A percentile compares a stretch with the other conserved stretches of the same genome.
Conservation (phyloP, 2,329 filamentous ascomycete species). For the Exophiala aquamarina region DNA sequence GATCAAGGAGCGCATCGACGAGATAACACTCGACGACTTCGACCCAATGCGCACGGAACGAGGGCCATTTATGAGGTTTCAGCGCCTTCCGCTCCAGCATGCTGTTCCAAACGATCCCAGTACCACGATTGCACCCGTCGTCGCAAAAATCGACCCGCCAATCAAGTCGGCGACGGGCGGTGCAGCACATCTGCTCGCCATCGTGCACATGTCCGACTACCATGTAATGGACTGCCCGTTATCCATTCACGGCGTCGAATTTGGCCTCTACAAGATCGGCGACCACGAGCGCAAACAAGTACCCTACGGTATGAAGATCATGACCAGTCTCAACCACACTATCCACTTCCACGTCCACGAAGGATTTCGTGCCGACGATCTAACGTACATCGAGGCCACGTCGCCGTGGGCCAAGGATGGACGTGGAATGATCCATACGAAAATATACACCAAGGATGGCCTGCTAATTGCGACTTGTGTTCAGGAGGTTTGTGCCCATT, state of each 20-base stretch:
- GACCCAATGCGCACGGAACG: slow-evolving; percentile 8
- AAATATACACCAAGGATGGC: slow-evolving; percentile 23
- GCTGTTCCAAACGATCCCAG: slow-evolving; percentile 11
- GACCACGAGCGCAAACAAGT: slow-evolving; percentile 15
- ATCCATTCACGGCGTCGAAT: slow-evolving; percentile 14
- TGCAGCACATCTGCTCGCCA: slow-evolving; percentile 20
- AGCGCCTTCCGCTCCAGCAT: slow-evolving; percentile 24
- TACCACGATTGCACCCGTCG: slow-evolving; percentile 19
- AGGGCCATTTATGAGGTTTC: slow-evolving; percentile 28
- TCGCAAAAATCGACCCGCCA: slow-evolving; percentile 23
- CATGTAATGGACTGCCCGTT: slow-evolving; percentile 26
- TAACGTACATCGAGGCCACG: slow-evolving; percentile 24
- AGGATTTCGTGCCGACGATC: slow-evolving; percentile 26
- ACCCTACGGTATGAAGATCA: slow-evolving; percentile 19
- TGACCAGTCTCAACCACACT: slow-evolving; percentile 28
- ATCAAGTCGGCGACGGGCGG: slow-evolving; percentile 18
- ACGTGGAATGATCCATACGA: slow-evolving; percentile 23
- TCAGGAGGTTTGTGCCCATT: slow-evolving; percentile 26
- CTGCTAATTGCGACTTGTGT: slow-evolving; percentile 24
- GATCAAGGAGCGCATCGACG: slow-evolving; percentile 5
- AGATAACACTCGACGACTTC: slow-evolving; percentile 28
- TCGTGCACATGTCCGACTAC: slow-evolving; percentile 26
- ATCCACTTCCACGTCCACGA: slow-evolving; percentile 27
- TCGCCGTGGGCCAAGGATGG: slow-evolving; percentile 27
- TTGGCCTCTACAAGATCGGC: slow-evolving; percentile 19